A percentile compares a stretch with the other conserved stretches of the same genome.
Evolutionary conservation across 2,329 filamentous ascomycete species (phyloP).

Genomic region (Clarireedia homoeocarpa): DNA sequence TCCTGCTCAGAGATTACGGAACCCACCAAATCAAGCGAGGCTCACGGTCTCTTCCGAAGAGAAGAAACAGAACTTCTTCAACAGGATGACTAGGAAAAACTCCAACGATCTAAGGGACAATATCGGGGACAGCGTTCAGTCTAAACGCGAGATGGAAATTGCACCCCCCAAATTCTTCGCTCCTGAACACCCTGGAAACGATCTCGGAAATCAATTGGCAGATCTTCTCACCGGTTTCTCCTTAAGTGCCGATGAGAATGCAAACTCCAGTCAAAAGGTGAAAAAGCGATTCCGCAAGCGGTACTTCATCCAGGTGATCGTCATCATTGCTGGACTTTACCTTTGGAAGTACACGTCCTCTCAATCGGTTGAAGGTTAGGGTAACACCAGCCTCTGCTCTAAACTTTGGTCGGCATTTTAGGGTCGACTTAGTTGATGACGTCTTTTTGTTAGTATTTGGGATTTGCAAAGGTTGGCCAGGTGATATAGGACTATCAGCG

Average conservation of each 20-base stretch:
- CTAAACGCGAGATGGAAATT: neutral
- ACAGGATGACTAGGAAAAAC: constrained; percentile 13
- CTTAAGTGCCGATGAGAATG: constrained; percentile 9
- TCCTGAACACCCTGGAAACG: constrained; percentile 10
- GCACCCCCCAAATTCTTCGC: constrained; percentile 14
- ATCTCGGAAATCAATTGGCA: constrained; percentile 16
- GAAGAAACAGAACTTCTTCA: constrained; percentile 45
- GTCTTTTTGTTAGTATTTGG: too few relatives aligned
- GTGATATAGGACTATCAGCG: too few relatives aligned
- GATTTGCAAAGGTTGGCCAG: too few relatives aligned
- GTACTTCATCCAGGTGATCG: constrained; percentile 8
- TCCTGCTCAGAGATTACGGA: constrained; percentile 55
- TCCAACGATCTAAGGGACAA: neutral
- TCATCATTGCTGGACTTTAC: constrained; percentile 10
- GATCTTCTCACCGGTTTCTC: constrained; percentile 18
- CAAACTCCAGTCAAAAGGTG: neutral
- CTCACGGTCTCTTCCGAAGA: constrained; percentile 40
- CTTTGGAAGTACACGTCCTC: constrained; percentile 13
- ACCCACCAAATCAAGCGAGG: constrained; percentile 50
- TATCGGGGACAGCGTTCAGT: neutral
- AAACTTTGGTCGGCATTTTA: too few relatives aligned
- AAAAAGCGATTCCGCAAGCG: neutral
- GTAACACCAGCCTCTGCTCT: too few relatives aligned
- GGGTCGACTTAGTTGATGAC: too few relatives aligned
- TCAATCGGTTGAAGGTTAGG: constrained; percentile 1